Evolutionary conservation across 2,329 filamentous ascomycete genomes (phyloP), one percentile per base, ranked within the genome.

Genomic region (Pseudogymnoascus sp.): DNA sequence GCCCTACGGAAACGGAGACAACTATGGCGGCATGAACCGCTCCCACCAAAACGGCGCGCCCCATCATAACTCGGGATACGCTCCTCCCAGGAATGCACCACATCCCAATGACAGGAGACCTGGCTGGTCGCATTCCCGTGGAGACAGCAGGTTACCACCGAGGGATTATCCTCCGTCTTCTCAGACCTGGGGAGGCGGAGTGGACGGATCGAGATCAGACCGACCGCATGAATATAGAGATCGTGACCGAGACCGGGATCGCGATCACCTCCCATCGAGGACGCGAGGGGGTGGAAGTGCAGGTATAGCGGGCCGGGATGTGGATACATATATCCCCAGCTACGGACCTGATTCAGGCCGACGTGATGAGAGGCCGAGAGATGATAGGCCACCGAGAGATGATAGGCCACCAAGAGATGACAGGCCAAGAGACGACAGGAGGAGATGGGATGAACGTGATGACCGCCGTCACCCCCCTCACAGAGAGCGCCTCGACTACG

Each of bases 301-400:
- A n/a, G 67, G 64, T 4, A 62, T 68, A 27, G 66, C 65, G 27
- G 67, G 68, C 40, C 69, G 69, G 4, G 73, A 75, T 59, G 71
- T 78, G 5, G 79, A 82, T 67, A 80, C 79, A 0, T 82, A 82
- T 65, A 80, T 81, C 21, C 79, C 79, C 8, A 76, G 74, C 45
- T 81, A 81, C 60, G 71, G 74, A 18, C 67, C 72, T 3, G 77
- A 77, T 18, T 69, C 70, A 15, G 69, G 67, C 21, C 64, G 70
- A 62, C 31, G 63, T 55, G 59, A 60, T 48, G 60, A 62, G 62
- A 21, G 68, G 31, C 71, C 72, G 3, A 69, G 76, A 58, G 76
- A 78, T 8, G 77, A 79, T 13, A 70, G 77, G 2, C 71, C 73
- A 33, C 69, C 71, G 18, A 65, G 74, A 63, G 74, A 76, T 37